These are phyloP conservation scores for Trichoderma semiorbis DNA, from an alignment of 2,329 filamentous ascomycete genomes.

Conservation along the genomic window DNA sequence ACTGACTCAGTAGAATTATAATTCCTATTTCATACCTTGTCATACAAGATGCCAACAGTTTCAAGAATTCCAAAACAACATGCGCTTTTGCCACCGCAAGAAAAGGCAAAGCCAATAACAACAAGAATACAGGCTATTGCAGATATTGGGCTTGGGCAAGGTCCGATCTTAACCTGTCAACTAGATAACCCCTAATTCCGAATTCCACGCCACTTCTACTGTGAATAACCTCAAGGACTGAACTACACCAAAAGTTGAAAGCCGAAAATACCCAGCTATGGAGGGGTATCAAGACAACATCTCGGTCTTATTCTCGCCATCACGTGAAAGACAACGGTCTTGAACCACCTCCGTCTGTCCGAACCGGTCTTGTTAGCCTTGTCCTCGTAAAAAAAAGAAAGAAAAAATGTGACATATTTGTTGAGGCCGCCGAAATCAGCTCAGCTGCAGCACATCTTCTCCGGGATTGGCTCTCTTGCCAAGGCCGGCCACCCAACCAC, in stretches of 20 bases:
- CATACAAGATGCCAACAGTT: background rate
- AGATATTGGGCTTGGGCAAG: background rate
- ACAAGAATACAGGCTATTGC: background rate
- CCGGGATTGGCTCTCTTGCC: background rate
- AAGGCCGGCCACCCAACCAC: background rate
- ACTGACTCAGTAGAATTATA: background rate
- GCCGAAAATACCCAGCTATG: background rate
- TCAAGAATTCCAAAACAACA: background rate
- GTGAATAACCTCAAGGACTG: background rate
- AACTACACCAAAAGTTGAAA: background rate
- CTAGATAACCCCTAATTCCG: background rate
- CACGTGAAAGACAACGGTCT: background rate
- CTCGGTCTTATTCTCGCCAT: background rate
- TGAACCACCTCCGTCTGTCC: background rate
- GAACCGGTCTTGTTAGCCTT: background rate
- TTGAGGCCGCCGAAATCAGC: conserved; percentile 2
- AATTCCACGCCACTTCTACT: background rate
- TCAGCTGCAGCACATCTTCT: background rate
- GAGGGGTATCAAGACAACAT: background rate
- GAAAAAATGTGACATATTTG: background rate
- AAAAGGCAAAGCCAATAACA: background rate
- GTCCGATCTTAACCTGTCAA: background rate
- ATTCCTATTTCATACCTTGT: background rate
- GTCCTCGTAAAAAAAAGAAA: background rate
- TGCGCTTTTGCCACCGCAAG: background rate